These are phyloP conservation scores for Lolium multiflorum DNA, from an alignment of 176 grass and related monocot genomes.

Conservation along the genomic window DNA sequence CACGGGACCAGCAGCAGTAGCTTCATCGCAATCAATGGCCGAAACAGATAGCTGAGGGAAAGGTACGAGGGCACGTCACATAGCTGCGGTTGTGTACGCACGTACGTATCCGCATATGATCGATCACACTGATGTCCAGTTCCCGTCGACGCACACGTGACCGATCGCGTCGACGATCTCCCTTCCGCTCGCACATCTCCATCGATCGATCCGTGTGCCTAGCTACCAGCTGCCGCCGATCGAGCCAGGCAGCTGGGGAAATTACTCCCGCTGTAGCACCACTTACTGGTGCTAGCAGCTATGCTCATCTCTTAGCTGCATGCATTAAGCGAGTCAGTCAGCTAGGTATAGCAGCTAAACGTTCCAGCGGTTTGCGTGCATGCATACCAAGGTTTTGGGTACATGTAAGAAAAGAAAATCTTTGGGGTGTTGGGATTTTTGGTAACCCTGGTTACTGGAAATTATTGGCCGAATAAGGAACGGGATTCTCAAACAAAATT, in stretches of 20 bases:
- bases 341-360: not conserved
- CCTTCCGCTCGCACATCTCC: conserved; percentile 36
- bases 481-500: no score
- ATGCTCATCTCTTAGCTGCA: not conserved
- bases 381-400: no score
- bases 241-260: not conserved
- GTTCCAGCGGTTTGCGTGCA: no score
- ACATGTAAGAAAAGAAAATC: no score
- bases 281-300: no score
- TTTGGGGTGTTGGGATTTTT: no score
- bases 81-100: not conserved
- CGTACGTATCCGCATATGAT: not conserved
- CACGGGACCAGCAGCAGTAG: conserved; percentile 15
- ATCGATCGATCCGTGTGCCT: not conserved
- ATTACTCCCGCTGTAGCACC: not conserved
- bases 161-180: not conserved
- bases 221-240: not conserved
- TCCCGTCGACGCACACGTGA: conserved; percentile 21
- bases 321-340: not conserved
- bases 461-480: no score
- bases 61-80: not conserved
- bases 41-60: not conserved
- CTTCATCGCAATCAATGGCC: conserved; percentile 33
- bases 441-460: no score
- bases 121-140: not conserved